phyloP scores from a whole-genome alignment of 129 eudicot genomes.

The Gnaphalium uliginosum region DNA sequence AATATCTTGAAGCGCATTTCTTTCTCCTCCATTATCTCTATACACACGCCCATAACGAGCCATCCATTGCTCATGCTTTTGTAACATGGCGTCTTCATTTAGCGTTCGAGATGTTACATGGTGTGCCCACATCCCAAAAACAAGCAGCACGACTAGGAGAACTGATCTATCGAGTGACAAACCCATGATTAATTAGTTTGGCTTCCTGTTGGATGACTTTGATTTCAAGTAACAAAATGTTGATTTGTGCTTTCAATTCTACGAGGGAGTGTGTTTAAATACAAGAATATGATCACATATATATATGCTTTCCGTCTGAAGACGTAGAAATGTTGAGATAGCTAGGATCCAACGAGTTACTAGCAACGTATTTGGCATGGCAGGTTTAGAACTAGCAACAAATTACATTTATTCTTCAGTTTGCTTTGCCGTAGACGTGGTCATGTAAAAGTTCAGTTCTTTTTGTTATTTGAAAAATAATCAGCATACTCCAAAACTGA shows the following conservation, averaged over 20 bases:
- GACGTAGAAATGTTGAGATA: neutral
- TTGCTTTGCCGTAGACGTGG: slow-evolving; percentile 16
- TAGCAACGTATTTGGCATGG: slow-evolving; percentile 17
- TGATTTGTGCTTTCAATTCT: neutral
- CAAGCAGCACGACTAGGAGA: neutral
- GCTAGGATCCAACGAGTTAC: neutral
- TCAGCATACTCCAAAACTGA: slow-evolving; percentile 15
- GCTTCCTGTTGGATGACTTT: neutral
- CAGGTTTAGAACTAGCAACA: neutral
- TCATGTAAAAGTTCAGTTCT: neutral
- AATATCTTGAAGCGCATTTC: slow-evolving; percentile 36
- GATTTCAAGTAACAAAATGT: neutral
- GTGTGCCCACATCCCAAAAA: slow-evolving; percentile 34
- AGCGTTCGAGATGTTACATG: slow-evolving; percentile 29
- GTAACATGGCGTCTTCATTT: slow-evolving; percentile 29
- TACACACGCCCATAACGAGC: slow-evolving; percentile 44
- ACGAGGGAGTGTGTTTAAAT: slow-evolving; percentile 1
- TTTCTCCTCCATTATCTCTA: slow-evolving; percentile 32
- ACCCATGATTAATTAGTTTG: slow-evolving; percentile 14
- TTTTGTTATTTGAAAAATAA: neutral
- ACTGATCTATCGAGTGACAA: slow-evolving; percentile 1
- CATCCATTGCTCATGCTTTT: slow-evolving; percentile 49
- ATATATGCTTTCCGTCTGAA: no score
- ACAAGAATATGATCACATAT: neutral
- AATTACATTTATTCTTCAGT: neutral